Conservation (phyloP, 2,329 filamentous ascomycete genomes). For the Periconia sp. region DNA sequence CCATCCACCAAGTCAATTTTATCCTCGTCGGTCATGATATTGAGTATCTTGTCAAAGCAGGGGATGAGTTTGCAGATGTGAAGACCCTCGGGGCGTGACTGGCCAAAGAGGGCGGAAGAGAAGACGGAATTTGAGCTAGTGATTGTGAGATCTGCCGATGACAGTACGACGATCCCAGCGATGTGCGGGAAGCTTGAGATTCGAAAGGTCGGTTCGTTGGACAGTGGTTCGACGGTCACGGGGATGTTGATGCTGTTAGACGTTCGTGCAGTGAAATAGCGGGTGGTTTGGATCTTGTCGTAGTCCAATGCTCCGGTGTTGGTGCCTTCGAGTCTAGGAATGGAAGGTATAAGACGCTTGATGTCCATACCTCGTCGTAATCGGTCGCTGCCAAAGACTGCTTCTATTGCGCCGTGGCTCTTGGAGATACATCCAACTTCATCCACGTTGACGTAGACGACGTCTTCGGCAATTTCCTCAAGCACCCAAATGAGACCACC, state of each 20-base stretch:
- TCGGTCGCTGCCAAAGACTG: constrained; percentile 80
- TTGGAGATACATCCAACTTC: constrained; percentile 73
- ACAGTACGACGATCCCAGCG: constrained; percentile 91
- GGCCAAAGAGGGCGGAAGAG: constrained; percentile 86
- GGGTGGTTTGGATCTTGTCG: constrained; percentile 68
- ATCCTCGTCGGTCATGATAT: constrained; percentile 83
- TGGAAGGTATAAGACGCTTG: constrained; percentile 74
- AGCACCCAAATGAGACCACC: constrained; percentile 95
- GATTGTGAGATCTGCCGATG: constrained; percentile 75
- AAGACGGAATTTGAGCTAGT: constrained; percentile 95
- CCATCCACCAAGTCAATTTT: constrained; percentile 82
- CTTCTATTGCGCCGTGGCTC: constrained; percentile 72
- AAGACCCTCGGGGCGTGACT: constrained; percentile 79
- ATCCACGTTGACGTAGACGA: constrained; percentile 75
- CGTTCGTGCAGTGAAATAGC: constrained; percentile 84
- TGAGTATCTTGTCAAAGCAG: constrained; percentile 80
- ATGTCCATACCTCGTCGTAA: constrained; percentile 71
- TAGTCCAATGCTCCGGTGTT: constrained; percentile 77
- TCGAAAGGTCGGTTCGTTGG: constrained; percentile 70
- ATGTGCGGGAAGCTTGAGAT: constrained; percentile 97
- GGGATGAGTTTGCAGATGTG: constrained; percentile 80
- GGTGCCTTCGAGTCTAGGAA: constrained; percentile 75
- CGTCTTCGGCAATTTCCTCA: constrained; percentile 95
- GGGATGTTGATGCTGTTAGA: constrained; percentile 79
- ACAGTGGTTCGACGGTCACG: constrained; percentile 74